Evolutionary conservation across 1,139 yeast species (phyloP), one percentile per base, ranked within the genome.

Genomic region (Candida gigantensis): DNA sequence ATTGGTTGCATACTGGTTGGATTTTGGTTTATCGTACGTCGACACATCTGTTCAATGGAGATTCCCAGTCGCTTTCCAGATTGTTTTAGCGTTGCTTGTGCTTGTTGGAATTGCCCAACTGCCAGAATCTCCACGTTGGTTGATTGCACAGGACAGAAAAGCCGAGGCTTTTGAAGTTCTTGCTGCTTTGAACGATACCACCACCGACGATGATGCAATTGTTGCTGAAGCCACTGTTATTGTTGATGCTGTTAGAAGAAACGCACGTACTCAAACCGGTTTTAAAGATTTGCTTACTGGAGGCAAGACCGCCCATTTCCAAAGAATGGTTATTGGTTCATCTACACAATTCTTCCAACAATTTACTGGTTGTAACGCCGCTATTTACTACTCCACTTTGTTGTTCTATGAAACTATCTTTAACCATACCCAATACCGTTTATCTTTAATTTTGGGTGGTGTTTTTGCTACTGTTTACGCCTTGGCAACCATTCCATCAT

Each of bases 101-200:
- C 64, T 69, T 30, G 25, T 49, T 24, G 72, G 73, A 41, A 63
- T 69, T 24, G 38, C 57, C 29, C 53, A 52, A 36, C 65, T 77
- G 52, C 85, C 85, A 11, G 90, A 83, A 53, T 80, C 87, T 10
- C 89, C 92, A 43, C 76, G 90, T 66, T 84, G 85, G 85, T 69
- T 83, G 46, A 63, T 81, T 47, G 66, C 81, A 16, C 66, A 72
- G 40, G 76, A 72, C 35, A 68, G 76, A 46, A 60, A 62, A 41
- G 70, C 71, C 30, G 81, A 79, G 45, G 82, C 83, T 13, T 55
- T 53, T 44, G 51, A 55, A 34, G 56, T 72, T 12, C 62, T 74
- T 46, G 65, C 62, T 38, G 65, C 70, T 15, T 58, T 75, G 42
- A 64, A 71, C 33, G 65, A 56, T 32, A 49, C 63, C 30, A 47